phyloP scores from a whole-genome alignment of 176 grass and related monocot species.

The Triticum urartu region DNA sequence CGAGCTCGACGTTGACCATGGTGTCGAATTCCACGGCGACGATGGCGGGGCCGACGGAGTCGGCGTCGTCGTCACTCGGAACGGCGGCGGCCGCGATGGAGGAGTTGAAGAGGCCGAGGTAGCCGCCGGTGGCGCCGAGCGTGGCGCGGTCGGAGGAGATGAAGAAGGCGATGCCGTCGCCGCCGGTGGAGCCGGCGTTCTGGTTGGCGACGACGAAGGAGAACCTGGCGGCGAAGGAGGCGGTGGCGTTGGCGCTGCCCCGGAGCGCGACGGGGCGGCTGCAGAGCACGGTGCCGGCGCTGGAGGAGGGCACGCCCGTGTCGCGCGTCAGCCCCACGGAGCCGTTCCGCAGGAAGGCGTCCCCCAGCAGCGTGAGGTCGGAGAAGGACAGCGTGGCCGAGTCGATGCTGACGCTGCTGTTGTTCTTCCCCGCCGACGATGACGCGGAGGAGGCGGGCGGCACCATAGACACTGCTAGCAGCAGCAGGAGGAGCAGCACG shows the following conservation, averaged over 20 bases:
- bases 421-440: background rate
- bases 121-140: constrained; percentile 65
- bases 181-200: constrained; percentile 50
- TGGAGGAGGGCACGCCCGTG: constrained; percentile 70
- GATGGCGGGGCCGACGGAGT: background rate
- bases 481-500: background rate
- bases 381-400: constrained; percentile 74
- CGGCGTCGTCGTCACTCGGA: background rate
- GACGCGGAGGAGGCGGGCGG: background rate
- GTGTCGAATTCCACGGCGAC: constrained; percentile 78
- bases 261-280: constrained; percentile 46
- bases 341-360: constrained; percentile 80
- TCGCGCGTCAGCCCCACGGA: constrained; percentile 75
- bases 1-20: constrained; percentile 53
- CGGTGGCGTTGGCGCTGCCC: background rate
- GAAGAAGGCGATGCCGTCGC: constrained; percentile 90
- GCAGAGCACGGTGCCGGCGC: constrained; percentile 72
- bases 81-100: background rate
- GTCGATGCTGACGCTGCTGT: constrained; percentile 39
- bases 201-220: constrained; percentile 64
- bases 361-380: constrained; percentile 76
- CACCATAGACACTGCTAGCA: background rate
- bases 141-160: constrained; percentile 52
- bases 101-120: constrained; percentile 77
- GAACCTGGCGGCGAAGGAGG: constrained; percentile 76